A percentile compares a stretch with the other conserved stretches of the same genome.
Conservation (phyloP, 2,329 filamentous ascomycete species). For the Fusarium coffeatum region DNA sequence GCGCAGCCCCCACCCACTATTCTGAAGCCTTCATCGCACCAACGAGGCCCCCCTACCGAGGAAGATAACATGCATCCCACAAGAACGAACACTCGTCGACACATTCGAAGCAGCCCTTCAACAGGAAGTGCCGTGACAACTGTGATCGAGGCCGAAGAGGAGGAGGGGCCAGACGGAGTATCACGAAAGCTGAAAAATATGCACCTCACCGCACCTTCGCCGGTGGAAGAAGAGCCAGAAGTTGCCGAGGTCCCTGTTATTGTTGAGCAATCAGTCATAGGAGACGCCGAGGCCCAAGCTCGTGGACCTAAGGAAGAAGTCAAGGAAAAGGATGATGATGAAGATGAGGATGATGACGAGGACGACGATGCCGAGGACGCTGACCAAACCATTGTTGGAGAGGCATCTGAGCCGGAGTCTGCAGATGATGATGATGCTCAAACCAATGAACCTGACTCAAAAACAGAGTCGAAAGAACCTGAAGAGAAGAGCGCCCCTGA, state of each 20-base stretch:
- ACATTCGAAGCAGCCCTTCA: conserved; percentile 83
- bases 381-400: conserved; percentile 44
- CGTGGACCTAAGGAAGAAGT: conserved; percentile 19
- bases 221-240: conserved; percentile 65
- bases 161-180: conserved; percentile 64
- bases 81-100: conserved; percentile 80
- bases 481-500: conserved; percentile 37
- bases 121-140: conserved; percentile 83
- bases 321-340: conserved; percentile 18
- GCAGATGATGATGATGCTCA: conserved; percentile 12
- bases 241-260: conserved; percentile 56
- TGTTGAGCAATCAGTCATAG: conserved; percentile 52
- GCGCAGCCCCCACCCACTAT: conserved; percentile 52
- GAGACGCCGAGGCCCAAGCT: conserved; percentile 21
- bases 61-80: conserved; percentile 65
- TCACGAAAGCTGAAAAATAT: conserved; percentile 60
- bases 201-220: conserved; percentile 64
- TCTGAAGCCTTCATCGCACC: conserved; percentile 51
- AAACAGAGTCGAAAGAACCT: conserved; percentile 29
- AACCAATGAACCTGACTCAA: conserved; percentile 9
- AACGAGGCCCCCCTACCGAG: conserved; percentile 50
- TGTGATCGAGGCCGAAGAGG: conserved; percentile 85
- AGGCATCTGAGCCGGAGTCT: conserved; percentile 36
- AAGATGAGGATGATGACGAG: conserved; percentile 9
- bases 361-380: conserved; percentile 36